Evolutionary conservation across 768 basidiomycete species (phyloP).

Genomic region (Suillus decipiens): DNA sequence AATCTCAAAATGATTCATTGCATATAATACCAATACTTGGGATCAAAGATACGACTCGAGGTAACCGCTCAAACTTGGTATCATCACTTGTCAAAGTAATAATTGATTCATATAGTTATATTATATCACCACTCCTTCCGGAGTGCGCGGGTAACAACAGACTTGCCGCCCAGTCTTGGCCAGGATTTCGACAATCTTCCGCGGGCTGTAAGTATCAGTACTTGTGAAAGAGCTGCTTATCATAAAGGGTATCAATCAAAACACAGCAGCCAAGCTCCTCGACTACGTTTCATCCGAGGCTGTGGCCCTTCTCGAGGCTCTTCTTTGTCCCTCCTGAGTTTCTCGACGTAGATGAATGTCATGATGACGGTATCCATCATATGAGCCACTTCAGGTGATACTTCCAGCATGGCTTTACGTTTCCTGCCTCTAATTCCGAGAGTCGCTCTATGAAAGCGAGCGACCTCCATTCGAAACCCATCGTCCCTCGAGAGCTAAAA

Average conservation of each 20-base stretch:
- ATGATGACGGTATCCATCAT: conserved; percentile 18
- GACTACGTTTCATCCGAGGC: neutral
- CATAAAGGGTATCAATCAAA: neutral
- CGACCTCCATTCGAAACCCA: conserved; percentile 17
- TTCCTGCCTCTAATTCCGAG: conserved; percentile 14
- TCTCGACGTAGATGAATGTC: conserved; percentile 20
- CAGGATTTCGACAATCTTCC: neutral
- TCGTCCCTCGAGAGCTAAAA: conserved; percentile 21
- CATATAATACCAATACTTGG: neutral
- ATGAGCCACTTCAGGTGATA: conserved; percentile 11
- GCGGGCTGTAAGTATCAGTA: neutral
- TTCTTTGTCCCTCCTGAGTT: conserved; percentile 14
- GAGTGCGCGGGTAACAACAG: neutral
- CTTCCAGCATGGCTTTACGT: conserved; percentile 13
- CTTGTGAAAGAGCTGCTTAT: neutral
- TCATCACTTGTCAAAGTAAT: neutral
- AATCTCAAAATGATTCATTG: neutral
- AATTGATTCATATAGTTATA: neutral
- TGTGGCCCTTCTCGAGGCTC: neutral
- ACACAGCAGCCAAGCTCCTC: neutral
- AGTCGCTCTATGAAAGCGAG: conserved; percentile 20
- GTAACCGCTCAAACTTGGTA: neutral
- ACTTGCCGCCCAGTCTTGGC: neutral
- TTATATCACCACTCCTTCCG: neutral
- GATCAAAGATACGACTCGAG: neutral